Percentiles rank a stretch among this genome's conserved stretches.
Conservation (phyloP, 768 basidiomycete genomes). For the Chalciporus pseudorubinellus region DNA sequence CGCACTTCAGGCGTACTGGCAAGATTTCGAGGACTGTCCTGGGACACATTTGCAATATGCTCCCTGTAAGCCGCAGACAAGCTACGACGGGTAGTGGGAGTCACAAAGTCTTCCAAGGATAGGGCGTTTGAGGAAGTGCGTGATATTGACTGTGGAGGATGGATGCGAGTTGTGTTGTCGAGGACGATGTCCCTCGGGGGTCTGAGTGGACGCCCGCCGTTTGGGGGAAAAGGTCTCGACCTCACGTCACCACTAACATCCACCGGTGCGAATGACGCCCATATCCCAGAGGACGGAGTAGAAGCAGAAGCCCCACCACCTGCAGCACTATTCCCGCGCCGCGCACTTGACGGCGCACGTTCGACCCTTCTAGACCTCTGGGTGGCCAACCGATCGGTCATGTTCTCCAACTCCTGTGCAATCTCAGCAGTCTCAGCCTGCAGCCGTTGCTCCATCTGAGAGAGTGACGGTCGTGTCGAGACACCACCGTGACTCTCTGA, state of each 20-base stretch:
- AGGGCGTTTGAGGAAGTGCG: conserved; percentile 24
- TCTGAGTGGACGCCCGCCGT: conserved; percentile 13
- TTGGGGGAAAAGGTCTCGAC: conserved; percentile 3
- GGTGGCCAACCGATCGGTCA: conserved; percentile 27
- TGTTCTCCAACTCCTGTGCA: conserved; percentile 32
- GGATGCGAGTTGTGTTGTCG: conserved; percentile 18
- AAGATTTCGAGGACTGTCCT: conserved; percentile 20
- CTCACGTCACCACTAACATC: conserved; percentile 3
- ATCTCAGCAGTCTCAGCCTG: conserved; percentile 31
- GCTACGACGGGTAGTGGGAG: conserved; percentile 13
- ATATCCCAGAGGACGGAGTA: not conserved
- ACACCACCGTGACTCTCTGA: conserved; percentile 18
- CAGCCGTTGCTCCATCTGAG: conserved; percentile 28
- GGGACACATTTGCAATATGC: conserved; percentile 11
- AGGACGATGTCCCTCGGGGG: no score
- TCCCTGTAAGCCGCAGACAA: conserved; percentile 24
- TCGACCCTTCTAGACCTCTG: conserved; percentile 21
- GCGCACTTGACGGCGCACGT: conserved; percentile 10
- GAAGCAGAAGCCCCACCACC: not conserved
- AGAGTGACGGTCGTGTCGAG: conserved; percentile 19
- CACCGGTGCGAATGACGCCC: not conserved
- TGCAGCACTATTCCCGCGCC: conserved; percentile 5
- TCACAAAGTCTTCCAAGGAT: conserved; percentile 17
- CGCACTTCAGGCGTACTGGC: conserved; percentile 24
- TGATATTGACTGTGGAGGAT: conserved; percentile 22